Percentiles rank a stretch among this genome's conserved stretches.
These are phyloP conservation scores for Yamadazyma tumulicola DNA, from an alignment of 805 yeast genomes.

Conservation along the genomic window DNA sequence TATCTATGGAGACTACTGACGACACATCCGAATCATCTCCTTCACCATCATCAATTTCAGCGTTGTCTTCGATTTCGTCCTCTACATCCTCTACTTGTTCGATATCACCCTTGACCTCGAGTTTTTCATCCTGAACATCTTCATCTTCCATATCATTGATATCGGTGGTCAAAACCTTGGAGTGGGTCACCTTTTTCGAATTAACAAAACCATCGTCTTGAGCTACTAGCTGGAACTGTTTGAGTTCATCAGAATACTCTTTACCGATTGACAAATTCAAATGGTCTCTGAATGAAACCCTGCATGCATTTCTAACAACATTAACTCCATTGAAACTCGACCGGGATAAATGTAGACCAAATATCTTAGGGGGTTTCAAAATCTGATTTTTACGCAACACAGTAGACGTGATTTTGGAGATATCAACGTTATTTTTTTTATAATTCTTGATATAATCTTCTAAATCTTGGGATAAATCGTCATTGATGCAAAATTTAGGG, in stretches of 20 bases:
- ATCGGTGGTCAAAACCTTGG: conserved; percentile 26
- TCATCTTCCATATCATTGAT: conserved; percentile 30
- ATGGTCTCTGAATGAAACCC: conserved; percentile 60
- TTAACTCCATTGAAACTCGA: conserved; percentile 70
- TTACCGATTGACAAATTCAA: conserved; percentile 48
- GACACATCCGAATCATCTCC: conserved; percentile 20
- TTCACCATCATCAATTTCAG: conserved; percentile 9
- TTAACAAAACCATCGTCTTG: conserved; percentile 15
- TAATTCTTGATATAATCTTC: conserved; percentile 47
- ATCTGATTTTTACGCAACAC: conserved; percentile 65
- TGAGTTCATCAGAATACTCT: conserved; percentile 33
- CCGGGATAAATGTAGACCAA: conserved; percentile 82
- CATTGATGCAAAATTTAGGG: conserved; percentile 51
- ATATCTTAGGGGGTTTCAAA: conserved; percentile 62
- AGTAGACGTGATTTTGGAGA: conserved; percentile 52
- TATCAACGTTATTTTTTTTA: conserved; percentile 39
- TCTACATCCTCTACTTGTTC: conserved; percentile 18
- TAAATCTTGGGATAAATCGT: conserved; percentile 54
- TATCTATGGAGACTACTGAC: conserved; percentile 15
- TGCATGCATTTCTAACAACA: conserved; percentile 71
- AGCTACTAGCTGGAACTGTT: conserved; percentile 28
- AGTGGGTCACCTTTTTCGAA: conserved; percentile 8
- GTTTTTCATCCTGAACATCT: conserved; percentile 35
- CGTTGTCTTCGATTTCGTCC: conserved; percentile 15
- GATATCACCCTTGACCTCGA: conserved; percentile 28